Percentiles rank a stretch among this genome's conserved stretches.
These are phyloP conservation scores for Leptographium radiaticola DNA, from an alignment of 2,329 filamentous ascomycete genomes.

Conservation along the genomic window DNA sequence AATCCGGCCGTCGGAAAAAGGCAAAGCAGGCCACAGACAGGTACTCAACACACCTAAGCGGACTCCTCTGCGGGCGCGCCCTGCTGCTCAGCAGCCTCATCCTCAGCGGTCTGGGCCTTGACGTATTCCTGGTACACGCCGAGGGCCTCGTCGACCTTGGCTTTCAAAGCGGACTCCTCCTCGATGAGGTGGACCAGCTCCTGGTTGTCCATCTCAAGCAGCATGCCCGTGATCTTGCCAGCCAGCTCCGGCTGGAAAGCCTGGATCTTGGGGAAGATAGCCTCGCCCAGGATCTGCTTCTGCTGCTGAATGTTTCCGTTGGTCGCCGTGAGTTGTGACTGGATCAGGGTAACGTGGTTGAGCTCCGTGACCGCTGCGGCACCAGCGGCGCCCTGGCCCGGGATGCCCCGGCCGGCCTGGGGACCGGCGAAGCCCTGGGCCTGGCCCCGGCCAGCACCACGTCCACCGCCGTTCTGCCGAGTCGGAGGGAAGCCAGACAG, in stretches of 20 bases:
- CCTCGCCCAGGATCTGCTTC: conserved; percentile 97
- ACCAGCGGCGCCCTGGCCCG: conserved; percentile 13
- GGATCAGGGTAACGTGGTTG: conserved; percentile 32
- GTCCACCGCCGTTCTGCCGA: conserved; percentile 31
- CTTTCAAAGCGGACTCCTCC: conserved; percentile 75
- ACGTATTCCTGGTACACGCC: conserved; percentile 97
- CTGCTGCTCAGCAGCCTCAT: conserved; percentile 29
- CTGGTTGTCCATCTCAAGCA: conserved; percentile 95
- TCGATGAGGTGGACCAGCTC: conserved; percentile 93
- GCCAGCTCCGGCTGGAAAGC: conserved; percentile 88
- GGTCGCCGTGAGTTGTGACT: conserved; percentile 42
- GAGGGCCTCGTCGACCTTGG: conserved; percentile 96
- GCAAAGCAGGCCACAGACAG: not conserved
- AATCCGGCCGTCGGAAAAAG: not conserved
- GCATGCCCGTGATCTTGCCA: conserved; percentile 99
- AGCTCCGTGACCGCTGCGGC: conserved; percentile 21
- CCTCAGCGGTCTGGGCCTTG: conserved; percentile 54
- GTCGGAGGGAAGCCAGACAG: conserved; percentile 45
- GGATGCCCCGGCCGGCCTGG: conserved; percentile 35
- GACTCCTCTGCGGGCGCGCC: conserved; percentile 33
- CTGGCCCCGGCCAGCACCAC: conserved; percentile 27
- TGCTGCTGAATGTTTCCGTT: conserved; percentile 54
- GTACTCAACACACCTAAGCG: conserved; percentile 7
- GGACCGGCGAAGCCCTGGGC: conserved; percentile 23
- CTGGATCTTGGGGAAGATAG: conserved; percentile 97